Evolutionary conservation across 1,284 basidiomycete species (phyloP).

Genomic region (Coriolopsis trogii): DNA sequence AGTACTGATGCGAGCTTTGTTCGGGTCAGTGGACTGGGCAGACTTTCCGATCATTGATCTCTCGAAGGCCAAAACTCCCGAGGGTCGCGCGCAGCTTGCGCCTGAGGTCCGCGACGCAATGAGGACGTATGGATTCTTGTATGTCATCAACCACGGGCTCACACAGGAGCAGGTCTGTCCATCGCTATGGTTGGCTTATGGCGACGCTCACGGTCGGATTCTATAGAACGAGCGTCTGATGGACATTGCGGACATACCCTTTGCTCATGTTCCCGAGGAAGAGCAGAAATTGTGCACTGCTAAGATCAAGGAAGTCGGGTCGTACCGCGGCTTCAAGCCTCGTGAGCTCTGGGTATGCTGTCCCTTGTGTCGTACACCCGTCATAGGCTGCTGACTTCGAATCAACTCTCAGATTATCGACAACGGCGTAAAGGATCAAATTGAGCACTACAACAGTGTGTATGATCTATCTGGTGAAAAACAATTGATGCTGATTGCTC

Average conservation of each 20-base stretch:
- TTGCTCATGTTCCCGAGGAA: conserved; percentile 51
- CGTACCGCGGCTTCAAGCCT: conserved; percentile 63
- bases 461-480: background rate
- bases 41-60: conserved; percentile 71
- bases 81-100: conserved; percentile 51
- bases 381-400: background rate
- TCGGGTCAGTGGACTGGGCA: conserved; percentile 71
- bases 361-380: background rate
- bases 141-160: conserved; percentile 62
- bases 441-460: conserved; percentile 61
- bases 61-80: conserved; percentile 47
- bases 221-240: conserved; percentile 44
- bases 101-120: conserved; percentile 60
- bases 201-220: too few species aligned
- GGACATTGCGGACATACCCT: conserved; percentile 65
- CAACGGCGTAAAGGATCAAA: conserved; percentile 58
- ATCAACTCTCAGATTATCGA: conserved; percentile 40
- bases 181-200: too few species aligned
- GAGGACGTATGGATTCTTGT: conserved; percentile 64
- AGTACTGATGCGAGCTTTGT: too few species aligned
- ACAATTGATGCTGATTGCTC: background rate
- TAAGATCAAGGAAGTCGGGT: conserved; percentile 48
- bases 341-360: conserved; percentile 56
- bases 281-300: conserved; percentile 60
- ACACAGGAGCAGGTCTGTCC: conserved; percentile 46